Evolutionary conservation across 1,139 yeast species (phyloP).

Genomic region (Yamadazyma trypodendri): DNA sequence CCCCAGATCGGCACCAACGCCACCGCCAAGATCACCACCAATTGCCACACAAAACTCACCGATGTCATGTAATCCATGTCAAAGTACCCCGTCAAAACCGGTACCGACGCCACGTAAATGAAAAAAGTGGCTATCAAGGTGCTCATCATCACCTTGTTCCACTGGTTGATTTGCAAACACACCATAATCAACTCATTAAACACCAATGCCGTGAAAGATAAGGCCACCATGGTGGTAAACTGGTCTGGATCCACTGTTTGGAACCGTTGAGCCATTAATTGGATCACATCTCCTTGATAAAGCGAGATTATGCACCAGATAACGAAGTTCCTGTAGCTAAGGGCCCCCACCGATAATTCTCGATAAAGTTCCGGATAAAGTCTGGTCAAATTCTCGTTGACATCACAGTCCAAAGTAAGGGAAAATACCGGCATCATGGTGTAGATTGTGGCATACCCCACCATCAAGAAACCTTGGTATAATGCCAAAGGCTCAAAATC

Average conservation of each 20-base stretch:
- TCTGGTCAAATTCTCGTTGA: slow-evolving; percentile 84
- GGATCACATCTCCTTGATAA: slow-evolving; percentile 84
- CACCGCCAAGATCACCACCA: slow-evolving; percentile 58
- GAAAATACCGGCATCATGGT: slow-evolving; percentile 99
- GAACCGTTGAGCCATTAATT: slow-evolving; percentile 73
- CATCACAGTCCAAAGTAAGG: slow-evolving; percentile 85
- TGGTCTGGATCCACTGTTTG: slow-evolving; percentile 56
- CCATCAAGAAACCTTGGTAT: slow-evolving; percentile 96
- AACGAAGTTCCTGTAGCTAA: slow-evolving; percentile 84
- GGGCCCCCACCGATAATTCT: slow-evolving; percentile 86
- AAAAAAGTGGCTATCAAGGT: slow-evolving; percentile 70
- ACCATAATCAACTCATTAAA: slow-evolving; percentile 92
- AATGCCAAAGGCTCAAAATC: slow-evolving; percentile 90
- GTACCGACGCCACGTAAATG: slow-evolving; percentile 71
- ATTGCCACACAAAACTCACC: slow-evolving; percentile 67
- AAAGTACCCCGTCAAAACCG: slow-evolving; percentile 82
- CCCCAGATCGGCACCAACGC: slow-evolving; percentile 92
- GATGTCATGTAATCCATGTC: slow-evolving; percentile 64
- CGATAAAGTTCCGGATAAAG: slow-evolving; percentile 93
- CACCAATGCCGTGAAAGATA: slow-evolving; percentile 77
- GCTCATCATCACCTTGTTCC: slow-evolving; percentile 78
- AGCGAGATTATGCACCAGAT: slow-evolving; percentile 88
- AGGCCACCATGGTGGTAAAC: slow-evolving; percentile 77
- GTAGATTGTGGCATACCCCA: slow-evolving; percentile 94
- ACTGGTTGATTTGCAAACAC: slow-evolving; percentile 83